These are phyloP conservation scores for Penicillium simplicissimum DNA, from an alignment of 495 filamentous ascomycete species.

Conservation along the genomic window DNA sequence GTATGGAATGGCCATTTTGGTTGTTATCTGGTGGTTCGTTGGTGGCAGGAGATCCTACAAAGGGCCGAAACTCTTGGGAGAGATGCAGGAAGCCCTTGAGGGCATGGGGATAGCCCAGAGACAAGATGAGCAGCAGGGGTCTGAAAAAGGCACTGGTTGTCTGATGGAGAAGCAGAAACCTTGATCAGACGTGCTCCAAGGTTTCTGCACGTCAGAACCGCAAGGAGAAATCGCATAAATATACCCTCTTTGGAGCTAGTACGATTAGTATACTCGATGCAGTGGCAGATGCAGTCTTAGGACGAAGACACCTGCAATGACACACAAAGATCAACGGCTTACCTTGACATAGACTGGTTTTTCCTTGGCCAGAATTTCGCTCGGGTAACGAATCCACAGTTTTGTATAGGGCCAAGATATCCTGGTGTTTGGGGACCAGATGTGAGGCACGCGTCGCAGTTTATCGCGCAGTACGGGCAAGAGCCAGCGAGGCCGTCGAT, in stretches of 20 bases:
- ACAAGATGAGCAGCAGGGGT: not conserved
- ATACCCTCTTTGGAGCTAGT: conserved; percentile 28
- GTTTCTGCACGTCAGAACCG: no score
- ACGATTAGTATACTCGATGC: not conserved
- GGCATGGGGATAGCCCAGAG: not conserved
- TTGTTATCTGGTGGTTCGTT: conserved; percentile 13
- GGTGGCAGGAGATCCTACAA: conserved; percentile 7
- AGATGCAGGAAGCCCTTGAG: conserved; percentile 6
- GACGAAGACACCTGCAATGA: not conserved
- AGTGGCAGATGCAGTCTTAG: not conserved
- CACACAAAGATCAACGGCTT: not conserved
- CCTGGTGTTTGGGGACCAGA: no score
- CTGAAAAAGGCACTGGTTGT: no score
- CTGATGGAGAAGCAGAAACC: not conserved
- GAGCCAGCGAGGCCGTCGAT: not conserved
- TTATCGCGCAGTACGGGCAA: no score
- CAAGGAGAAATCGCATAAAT: not conserved
- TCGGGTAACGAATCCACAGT: no score
- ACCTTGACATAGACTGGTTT: not conserved
- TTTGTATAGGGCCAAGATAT: no score
- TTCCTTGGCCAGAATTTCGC: no score
- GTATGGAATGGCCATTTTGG: conserved; percentile 14
- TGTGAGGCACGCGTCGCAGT: no score
- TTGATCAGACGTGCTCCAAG: not conserved
- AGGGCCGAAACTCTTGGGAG: conserved; percentile 7